Evolutionary conservation across 768 basidiomycete genomes (phyloP), one percentile per base, ranked within the genome.

Genomic region (Kwoniella shandongensis): DNA sequence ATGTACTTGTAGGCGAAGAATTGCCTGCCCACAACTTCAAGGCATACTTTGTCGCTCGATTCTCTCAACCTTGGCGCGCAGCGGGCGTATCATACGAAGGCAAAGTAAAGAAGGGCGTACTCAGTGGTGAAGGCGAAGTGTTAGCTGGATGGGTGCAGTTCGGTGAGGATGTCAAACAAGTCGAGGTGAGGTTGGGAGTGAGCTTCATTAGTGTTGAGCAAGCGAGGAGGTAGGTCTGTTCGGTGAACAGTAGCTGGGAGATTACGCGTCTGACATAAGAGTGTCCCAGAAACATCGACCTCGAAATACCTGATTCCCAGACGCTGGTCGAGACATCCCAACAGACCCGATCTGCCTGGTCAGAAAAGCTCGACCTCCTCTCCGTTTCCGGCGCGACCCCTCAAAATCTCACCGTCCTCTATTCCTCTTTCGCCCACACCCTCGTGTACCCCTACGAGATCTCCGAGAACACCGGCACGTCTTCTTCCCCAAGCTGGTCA

Each of bases 201-300:
- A 88, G 87, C 3, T 88, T 88, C 71, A 86, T 89, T 55, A 87
- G 85, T 0, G 77, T 84, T 6, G 84, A 85, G 2, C 87, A 88
- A 57, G 86, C 86, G 0, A 74, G 81, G 35, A 63, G 59, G 65
- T 70, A 38, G 54, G 65, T 60, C 8, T 18, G 10, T 12, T 35
- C 27, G 32, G 7, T 13, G 32, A 32, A n/a, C n/a, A 12, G 11
- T 20, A 10, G 42, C 42, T 20, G 13, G 42, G 42, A n/a, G 41
- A 42, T 42, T 32, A n/a, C 32, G 32, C 32, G 6, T 32, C 32
- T 32, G 13, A 32, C 7, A 6, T 32, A 13, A 32, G 6, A 32
- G 6, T 32, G 7, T 6, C 13, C 6, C 42, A 66, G 69, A 54
- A 84, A 84, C 61, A 61, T 85, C 51, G 81, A 82, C 25, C 76